phyloP scores from a whole-genome alignment of 2,329 filamentous ascomycete species.

The Phialophora expanda region DNA sequence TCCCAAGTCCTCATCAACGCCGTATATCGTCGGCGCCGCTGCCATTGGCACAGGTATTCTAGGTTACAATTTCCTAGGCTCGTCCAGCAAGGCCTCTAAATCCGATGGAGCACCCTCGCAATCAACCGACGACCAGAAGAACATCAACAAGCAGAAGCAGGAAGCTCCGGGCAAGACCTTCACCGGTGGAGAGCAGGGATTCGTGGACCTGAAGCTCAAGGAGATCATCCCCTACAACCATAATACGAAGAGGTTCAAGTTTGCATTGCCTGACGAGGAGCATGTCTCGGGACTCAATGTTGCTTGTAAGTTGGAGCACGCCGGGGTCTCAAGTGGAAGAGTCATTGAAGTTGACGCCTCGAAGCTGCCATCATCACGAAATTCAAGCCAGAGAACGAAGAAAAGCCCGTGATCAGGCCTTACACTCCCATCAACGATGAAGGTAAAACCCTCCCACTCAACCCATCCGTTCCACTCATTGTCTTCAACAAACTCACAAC shows the following conservation, averaged over 20 bases:
- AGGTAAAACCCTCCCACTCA: constrained; percentile 49
- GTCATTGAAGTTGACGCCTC: constrained; percentile 5
- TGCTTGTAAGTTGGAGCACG: constrained; percentile 62
- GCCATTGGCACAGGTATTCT: constrained; percentile 65
- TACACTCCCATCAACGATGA: constrained; percentile 94
- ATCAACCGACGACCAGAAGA: constrained; percentile 27
- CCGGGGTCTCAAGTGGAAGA: constrained; percentile 14
- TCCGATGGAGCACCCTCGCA: constrained; percentile 39
- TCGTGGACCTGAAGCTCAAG: constrained; percentile 78
- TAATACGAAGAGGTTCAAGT: constrained; percentile 93
- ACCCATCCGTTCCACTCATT: background rate
- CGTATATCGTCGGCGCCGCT: constrained; percentile 53
- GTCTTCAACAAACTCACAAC: constrained; percentile 7
- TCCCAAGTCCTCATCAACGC: constrained; percentile 53
- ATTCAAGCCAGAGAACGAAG: constrained; percentile 79
- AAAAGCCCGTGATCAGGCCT: constrained; percentile 86
- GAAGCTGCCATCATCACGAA: constrained; percentile 82
- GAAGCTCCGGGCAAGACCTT: constrained; percentile 58
- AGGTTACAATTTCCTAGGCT: constrained; percentile 53
- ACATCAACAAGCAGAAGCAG: constrained; percentile 16
- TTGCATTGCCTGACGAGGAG: constrained; percentile 82
- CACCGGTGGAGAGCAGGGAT: constrained; percentile 87
- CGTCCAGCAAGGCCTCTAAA: constrained; percentile 41
- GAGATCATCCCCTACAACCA: constrained; percentile 81
- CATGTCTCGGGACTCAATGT: constrained; percentile 81